Evolutionary conservation across 1,284 basidiomycete species (phyloP), one percentile per base, ranked within the genome.

Genomic region (Sanguinoderma infundibulare): DNA sequence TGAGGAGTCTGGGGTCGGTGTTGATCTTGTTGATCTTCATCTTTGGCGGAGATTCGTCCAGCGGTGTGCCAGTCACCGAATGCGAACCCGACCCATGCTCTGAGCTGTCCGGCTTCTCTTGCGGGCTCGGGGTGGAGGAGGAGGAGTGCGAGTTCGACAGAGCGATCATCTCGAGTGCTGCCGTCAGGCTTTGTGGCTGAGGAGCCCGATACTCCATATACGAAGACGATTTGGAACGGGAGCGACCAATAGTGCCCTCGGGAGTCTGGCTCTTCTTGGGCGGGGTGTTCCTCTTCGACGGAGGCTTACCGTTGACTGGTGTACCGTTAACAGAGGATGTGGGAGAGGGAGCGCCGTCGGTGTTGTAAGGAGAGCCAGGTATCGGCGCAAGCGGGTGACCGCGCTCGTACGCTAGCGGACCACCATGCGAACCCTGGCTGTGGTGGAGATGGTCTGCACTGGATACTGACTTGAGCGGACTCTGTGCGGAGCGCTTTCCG

Each of bases 301-400:
- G 36, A 14, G 59, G 42, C 9, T 53, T 49, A 24, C 63, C 64
- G 26, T 44, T 55, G 7, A 59, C 60, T 1, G 67, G 66, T 15
- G 64, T 65, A 8, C 63, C 63, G 22, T 46, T 44, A 3, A 66
- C 44, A 46, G 77, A 62, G 49, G 73, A 70, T 0, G 81, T 79
- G 15, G 81, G 75, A 49, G 81, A 76, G 14, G 73, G 66, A 24
- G 84, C 84, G n/a, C 72, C 78, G 50, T 87, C 85, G 32, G 83
- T 83, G 30, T 74, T 70, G 68, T 84, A 83, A 7, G 84, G 84
- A 42, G 86, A 87, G 30, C 82, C 85, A 40, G 86, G 86, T 50
- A 88, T 88, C 20, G 86, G 85, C 28, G 85, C 81, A 20, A 89
- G 76, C 35, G 83, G 69, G 51, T 74, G 73, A 4, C 73, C 73